Evolutionary conservation across 2,329 filamentous ascomycete species (phyloP), one percentile per base, ranked within the genome.

Genomic region (Sporothrix protearum): DNA sequence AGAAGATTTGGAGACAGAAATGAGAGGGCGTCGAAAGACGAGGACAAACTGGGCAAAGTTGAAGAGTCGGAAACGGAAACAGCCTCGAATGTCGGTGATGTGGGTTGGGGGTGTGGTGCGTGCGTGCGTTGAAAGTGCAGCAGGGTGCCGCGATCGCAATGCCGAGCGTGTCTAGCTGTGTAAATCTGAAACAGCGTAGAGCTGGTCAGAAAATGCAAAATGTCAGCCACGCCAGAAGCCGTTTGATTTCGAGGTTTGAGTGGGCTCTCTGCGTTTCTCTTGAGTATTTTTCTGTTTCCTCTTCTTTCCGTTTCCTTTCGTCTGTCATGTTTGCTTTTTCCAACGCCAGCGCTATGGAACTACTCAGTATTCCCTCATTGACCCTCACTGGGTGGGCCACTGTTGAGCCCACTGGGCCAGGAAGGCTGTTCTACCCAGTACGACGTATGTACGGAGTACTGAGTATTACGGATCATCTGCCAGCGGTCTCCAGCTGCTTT

Each of bases 161-260:
- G 71, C 73, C 71, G 73, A 59, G 36, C 55, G 73, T 71, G 70
- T 51, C 67, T 70, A 66, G 71, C 33, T 73, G 64, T 71, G 69
- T 57, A 59, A 73, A 72, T 72, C 68, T 75, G 74, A 75, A 75
- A 75, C 74, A 71, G 63, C 68, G 63, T 55, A 39, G 71, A 68
- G 61, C 67, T 72, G 69, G 53, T 70, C 71, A 73, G 69, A 72
- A 71, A 72, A 59, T 16, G 39, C 33, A 49, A 70, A 70, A 71
- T 71, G 72, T 73, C 69, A 72, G 73, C 73, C 64, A 73, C 55
- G 49, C 66, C 68, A 73, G 33, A 72, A 72, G 51, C 73, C 70
- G 71, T 73, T 74, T 51, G 71, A 73, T 64, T 72, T 72, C 66
- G 30, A 49, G 63, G 59, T 68, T 59, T 25, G 39, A 39, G 14